Conservation (phyloP, 441 rosid species). For the Erodium moschatum region DNA sequence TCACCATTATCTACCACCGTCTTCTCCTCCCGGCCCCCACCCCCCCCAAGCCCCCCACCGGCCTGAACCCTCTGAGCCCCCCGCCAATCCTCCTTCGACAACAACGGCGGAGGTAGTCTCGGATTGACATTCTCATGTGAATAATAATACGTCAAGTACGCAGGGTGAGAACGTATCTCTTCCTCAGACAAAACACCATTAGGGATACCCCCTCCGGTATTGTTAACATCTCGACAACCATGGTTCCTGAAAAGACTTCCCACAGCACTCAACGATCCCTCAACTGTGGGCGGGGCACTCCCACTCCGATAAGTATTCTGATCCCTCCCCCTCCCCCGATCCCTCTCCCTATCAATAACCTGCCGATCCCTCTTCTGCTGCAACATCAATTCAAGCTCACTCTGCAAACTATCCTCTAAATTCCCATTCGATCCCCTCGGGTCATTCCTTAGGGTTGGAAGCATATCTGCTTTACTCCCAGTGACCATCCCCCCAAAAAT, state of each 20-base stretch:
- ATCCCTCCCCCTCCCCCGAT: conserved; percentile 19
- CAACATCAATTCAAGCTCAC: conserved; percentile 59
- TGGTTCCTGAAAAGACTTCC: conserved; percentile 51
- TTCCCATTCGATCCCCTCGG: conserved; percentile 40
- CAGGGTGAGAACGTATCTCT: conserved; percentile 75
- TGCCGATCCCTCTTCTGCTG: conserved; percentile 43
- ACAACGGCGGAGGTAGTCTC: conserved; percentile 68
- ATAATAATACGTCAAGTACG: conserved; percentile 65
- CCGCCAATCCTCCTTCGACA: conserved; percentile 91
- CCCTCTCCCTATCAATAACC: conserved; percentile 22
- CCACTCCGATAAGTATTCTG: conserved; percentile 62
- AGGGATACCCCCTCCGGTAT: conserved; percentile 13
- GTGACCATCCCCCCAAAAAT: conserved; percentile 37
- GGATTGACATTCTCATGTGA: conserved; percentile 72
- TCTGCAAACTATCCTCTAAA: conserved; percentile 50
- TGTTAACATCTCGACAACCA: conserved; percentile 33
- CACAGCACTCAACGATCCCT: conserved; percentile 72
- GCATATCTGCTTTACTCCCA: conserved; percentile 49
- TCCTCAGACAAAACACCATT: conserved; percentile 54
- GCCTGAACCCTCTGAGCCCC: conserved; percentile 74
- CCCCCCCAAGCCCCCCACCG: conserved; percentile 42
- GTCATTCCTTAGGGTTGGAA: conserved; percentile 38
- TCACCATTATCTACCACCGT: conserved; percentile 27
- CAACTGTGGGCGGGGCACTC: conserved; percentile 91
- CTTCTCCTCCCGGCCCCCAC: conserved; percentile 49